Conservation (phyloP, 2,329 filamentous ascomycete species). For the Pseudopyricularia cyperi region DNA sequence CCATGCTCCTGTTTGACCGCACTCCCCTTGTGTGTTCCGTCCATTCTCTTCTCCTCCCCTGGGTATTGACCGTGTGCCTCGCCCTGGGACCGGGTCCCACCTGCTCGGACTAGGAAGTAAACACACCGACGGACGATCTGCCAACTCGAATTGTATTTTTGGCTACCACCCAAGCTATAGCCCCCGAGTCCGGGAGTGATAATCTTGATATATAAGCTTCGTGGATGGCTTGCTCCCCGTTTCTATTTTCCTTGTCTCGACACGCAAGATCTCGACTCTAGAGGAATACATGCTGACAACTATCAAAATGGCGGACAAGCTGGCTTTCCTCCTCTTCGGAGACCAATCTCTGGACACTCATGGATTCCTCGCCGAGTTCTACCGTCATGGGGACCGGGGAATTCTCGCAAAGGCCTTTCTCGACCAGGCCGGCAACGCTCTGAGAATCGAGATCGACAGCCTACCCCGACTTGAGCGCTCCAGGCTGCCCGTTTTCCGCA, state of each 20-base stretch:
- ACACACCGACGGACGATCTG: constrained; percentile 5
- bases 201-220: constrained; percentile 3
- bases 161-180: background rate
- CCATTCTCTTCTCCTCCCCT: background rate
- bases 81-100: constrained; percentile 4
- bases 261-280: constrained; percentile 1
- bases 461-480: constrained; percentile 43
- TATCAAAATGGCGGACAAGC: constrained; percentile 28
- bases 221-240: background rate
- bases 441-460: constrained; percentile 46
- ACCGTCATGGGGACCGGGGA: constrained; percentile 28
- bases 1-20: background rate
- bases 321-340: constrained; percentile 52
- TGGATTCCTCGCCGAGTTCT: constrained; percentile 44
- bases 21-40: constrained; percentile 1
- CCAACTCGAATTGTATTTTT: constrained; percentile 13
- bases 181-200: background rate
- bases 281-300: constrained; percentile 2
- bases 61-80: background rate
- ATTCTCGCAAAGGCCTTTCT: constrained; percentile 49
- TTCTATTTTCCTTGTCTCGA: background rate
- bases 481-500: constrained; percentile 48
- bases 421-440: constrained; percentile 39
- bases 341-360: constrained; percentile 60
- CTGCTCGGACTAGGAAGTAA: constrained; percentile 4